Evolutionary conservation across 768 basidiomycete species (phyloP).

Genomic region (Termitomyces sp.): DNA sequence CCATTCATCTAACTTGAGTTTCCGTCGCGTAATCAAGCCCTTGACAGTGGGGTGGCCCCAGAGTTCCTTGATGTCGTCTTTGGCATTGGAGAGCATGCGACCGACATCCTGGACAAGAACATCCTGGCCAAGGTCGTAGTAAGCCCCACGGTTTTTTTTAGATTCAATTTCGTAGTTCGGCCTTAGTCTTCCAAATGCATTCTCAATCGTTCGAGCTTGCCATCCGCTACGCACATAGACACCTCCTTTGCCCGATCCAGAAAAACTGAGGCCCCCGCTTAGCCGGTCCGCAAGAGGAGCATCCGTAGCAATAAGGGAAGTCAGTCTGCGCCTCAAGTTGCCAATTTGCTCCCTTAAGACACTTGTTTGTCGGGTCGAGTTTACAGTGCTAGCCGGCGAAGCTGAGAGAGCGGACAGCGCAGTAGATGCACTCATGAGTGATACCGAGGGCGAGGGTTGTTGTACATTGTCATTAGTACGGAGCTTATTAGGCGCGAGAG

Average conservation of each 20-base stretch:
- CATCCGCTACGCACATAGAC: constrained; percentile 78
- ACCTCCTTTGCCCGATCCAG: constrained; percentile 71
- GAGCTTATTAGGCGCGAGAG: constrained; percentile 18
- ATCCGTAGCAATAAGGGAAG: constrained; percentile 58
- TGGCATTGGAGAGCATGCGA: constrained; percentile 48
- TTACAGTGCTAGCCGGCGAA: constrained; percentile 19
- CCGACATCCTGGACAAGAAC: constrained; percentile 56
- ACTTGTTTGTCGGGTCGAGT: constrained; percentile 21
- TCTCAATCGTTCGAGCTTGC: constrained; percentile 66
- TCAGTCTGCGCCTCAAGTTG: constrained; percentile 52
- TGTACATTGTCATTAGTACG: constrained; percentile 29
- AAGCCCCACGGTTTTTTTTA: constrained; percentile 25
- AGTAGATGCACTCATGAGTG: constrained; percentile 24
- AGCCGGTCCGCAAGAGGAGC: constrained; percentile 62
- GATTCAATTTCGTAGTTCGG: constrained; percentile 23
- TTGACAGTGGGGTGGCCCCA: constrained; percentile 73
- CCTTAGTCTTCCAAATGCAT: constrained; percentile 38
- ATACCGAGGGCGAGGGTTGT: constrained; percentile 35
- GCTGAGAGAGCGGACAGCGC: constrained; percentile 13
- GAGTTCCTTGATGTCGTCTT: constrained; percentile 63
- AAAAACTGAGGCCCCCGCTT: constrained; percentile 67
- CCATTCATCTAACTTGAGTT: constrained; percentile 80
- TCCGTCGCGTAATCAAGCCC: constrained; percentile 59
- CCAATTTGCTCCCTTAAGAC: constrained; percentile 38
- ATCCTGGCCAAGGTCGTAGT: constrained; percentile 38